Conservation (phyloP, 345 rosid genomes). For the Corchorus capsularis region DNA sequence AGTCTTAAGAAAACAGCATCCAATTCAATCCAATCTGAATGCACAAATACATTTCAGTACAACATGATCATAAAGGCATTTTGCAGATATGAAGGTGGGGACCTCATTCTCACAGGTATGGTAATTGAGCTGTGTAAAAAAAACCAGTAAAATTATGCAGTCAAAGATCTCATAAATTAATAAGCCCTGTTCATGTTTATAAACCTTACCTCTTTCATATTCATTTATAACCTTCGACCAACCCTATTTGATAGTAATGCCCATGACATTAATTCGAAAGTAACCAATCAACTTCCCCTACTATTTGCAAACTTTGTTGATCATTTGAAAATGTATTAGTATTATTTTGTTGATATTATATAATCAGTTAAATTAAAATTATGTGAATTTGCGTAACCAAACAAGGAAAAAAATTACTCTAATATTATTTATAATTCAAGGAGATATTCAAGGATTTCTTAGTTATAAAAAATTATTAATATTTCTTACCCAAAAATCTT, state of each 20-base stretch:
- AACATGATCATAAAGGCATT: not conserved
- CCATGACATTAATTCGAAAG: not conserved
- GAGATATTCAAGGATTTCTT: too few relatives aligned
- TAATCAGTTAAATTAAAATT: too few relatives aligned
- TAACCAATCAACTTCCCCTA: too few relatives aligned
- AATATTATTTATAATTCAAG: too few relatives aligned
- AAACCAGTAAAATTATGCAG: not conserved
- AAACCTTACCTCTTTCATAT: constrained; percentile 9
- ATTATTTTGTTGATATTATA: too few relatives aligned
- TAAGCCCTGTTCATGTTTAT: not conserved
- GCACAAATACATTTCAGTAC: not conserved
- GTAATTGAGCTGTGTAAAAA: not conserved
- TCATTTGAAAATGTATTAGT: too few relatives aligned
- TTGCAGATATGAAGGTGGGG: not conserved
- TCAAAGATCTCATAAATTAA: not conserved
- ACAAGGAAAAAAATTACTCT: too few relatives aligned
- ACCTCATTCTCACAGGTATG: not conserved
- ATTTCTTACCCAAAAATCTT: too few relatives aligned
- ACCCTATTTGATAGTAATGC: not conserved
- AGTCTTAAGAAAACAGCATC: too few relatives aligned
- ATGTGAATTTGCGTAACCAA: too few relatives aligned
- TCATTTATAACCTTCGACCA: constrained; percentile 2
- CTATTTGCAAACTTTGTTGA: not conserved
- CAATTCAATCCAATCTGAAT: not conserved
- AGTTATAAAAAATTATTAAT: too few relatives aligned